phyloP scores from a whole-genome alignment of 2,329 filamentous ascomycete genomes.

The Ascochyta rabiei region DNA sequence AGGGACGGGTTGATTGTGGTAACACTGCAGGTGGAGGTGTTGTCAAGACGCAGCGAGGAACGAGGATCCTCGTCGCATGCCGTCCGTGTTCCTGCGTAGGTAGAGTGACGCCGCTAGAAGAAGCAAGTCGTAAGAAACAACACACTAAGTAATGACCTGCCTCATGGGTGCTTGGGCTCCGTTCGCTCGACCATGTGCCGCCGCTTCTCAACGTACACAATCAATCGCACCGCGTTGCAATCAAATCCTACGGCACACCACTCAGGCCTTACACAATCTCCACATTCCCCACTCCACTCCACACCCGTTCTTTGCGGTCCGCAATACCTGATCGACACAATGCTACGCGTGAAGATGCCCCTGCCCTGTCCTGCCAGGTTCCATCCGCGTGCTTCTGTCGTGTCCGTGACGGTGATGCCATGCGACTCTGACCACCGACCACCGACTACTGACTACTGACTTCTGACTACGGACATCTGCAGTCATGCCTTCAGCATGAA shows the following conservation, averaged over 20 bases:
- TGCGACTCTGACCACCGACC: no score
- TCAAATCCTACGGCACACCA: neutral
- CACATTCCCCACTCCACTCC: conserved; percentile 6
- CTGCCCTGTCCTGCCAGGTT: conserved; percentile 7
- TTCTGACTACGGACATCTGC: no score
- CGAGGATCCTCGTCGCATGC: neutral
- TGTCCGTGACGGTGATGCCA: no score
- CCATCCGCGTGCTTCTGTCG: conserved; percentile 14
- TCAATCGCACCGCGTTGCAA: no score
- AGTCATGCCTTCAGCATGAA: no score
- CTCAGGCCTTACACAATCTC: conserved; percentile 3
- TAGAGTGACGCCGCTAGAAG: conserved; percentile 5
- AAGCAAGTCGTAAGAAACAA: neutral
- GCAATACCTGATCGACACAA: neutral
- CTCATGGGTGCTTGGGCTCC: neutral
- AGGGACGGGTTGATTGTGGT: conserved; percentile 11
- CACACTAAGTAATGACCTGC: conserved; percentile 1
- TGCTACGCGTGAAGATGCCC: conserved; percentile 1
- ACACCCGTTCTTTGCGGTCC: neutral
- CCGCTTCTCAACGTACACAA: conserved; percentile 4
- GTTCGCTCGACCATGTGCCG: conserved; percentile 4
- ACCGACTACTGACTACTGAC: no score
- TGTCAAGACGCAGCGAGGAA: conserved; percentile 2
- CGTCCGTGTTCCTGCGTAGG: neutral
- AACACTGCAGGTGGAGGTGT: conserved; percentile 9